Evolutionary conservation across 2,329 filamentous ascomycete genomes (phyloP), one percentile per base, ranked within the genome.

Genomic region (Thyridium curvatum): DNA sequence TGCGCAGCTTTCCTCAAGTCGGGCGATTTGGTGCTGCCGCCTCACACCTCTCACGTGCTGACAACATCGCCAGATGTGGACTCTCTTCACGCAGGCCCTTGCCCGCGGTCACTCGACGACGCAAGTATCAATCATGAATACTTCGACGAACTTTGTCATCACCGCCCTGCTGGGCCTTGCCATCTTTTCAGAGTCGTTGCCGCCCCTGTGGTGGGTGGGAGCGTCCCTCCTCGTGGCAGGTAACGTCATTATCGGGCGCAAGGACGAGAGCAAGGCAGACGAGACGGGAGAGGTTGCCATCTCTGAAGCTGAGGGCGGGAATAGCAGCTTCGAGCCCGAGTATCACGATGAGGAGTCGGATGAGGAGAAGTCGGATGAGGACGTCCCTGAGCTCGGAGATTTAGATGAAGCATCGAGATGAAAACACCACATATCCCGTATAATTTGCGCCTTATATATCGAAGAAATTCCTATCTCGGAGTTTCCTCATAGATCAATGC

Each of bases 51-150:
- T 32, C 12, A 3, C 12, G 30, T 32, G 8, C 13, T 32, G 30
- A 32, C 13, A 32, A 5, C 13, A 32, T 32, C 30, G 6, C 4
- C 34, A 77, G 61, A 91, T 91, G 86, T 91, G 86, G 86, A 79
- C 82, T 0, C 73, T 91, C 35, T 91, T 90, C 65, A 91, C 86
- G 7, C 75, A 78, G 36, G 86, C 86, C 38, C 74, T 91, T n/a
- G 79, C 84, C 1, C 72, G 76, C 14, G 84, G 84, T 12, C 74
- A 76, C 41, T 88, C 84, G 2, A 88, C 86, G 8, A 86, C 86
- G 0, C 84, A 87, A 53, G 86, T 90, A 35, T 83, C 79, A 48
- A 83, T 91, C 56, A 79, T 91, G 59, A 91, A 91, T 60, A 90
- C 86, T 3, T 86, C 83, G 12, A 73, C 83, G 41, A 91, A 91